These are phyloP conservation scores for Fraxinus floribunda DNA, from an alignment of 305 asterid species.

Conservation along the genomic window DNA sequence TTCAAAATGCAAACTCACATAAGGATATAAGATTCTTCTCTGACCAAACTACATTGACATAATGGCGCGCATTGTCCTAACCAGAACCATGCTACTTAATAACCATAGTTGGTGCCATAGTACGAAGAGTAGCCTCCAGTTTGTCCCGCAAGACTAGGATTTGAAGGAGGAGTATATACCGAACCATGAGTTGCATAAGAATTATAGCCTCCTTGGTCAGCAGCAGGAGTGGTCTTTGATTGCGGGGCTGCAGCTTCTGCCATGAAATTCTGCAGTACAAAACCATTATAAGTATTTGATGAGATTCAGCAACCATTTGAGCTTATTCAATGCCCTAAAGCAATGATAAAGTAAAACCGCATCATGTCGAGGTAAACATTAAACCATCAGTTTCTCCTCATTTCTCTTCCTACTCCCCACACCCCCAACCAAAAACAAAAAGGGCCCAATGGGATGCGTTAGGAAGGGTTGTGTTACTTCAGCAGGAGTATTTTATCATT, in stretches of 20 bases:
- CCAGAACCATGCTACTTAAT: constrained; percentile 32
- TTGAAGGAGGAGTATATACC: constrained; percentile 55
- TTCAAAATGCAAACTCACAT: background rate
- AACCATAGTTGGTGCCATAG: constrained; percentile 75
- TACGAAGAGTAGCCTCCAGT: constrained; percentile 69
- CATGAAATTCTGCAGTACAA: constrained; percentile 50
- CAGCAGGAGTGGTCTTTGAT: constrained; percentile 46
- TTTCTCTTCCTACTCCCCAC: background rate
- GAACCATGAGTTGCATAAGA: constrained; percentile 53
- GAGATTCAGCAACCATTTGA: background rate
- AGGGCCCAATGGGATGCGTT: background rate
- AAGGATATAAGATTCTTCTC: constrained; percentile 31
- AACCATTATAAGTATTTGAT: constrained; percentile 20
- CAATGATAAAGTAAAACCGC: background rate
- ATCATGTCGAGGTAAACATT: background rate
- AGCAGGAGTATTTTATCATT: background rate
- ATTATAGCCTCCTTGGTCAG: constrained; percentile 57
- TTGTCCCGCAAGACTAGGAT: constrained; percentile 54
- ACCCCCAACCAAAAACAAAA: background rate
- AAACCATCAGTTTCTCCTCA: background rate
- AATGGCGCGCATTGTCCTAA: background rate
- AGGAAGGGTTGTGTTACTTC: background rate
- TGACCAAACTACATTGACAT: background rate
- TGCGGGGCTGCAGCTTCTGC: constrained; percentile 70
- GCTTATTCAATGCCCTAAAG: background rate